These are phyloP conservation scores for Lipomyces japonicus DNA, from an alignment of 805 yeast species.

Conservation along the genomic window DNA sequence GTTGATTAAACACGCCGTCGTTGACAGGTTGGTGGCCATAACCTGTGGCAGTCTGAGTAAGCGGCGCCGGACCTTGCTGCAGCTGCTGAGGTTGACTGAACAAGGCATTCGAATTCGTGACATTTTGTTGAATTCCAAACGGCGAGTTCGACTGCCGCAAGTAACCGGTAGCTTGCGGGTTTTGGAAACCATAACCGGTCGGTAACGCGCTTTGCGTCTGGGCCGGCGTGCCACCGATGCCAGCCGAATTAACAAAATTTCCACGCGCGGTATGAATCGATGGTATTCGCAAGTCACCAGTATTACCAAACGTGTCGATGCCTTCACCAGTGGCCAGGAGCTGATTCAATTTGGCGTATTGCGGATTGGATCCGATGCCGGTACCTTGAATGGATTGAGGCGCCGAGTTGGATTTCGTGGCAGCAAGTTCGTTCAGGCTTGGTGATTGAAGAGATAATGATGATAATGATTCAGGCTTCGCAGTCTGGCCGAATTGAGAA, in stretches of 20 bases:
- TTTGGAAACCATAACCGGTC: slow-evolving; percentile 34
- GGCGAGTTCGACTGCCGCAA: slow-evolving; percentile 13
- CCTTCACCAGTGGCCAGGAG: slow-evolving; percentile 85
- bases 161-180: slow-evolving; percentile 13
- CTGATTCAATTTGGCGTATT: slow-evolving; percentile 57
- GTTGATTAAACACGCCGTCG: background rate
- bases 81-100: background rate
- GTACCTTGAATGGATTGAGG: slow-evolving; percentile 35
- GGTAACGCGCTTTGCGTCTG: background rate
- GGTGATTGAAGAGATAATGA: background rate
- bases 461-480: background rate
- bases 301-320: slow-evolving; percentile 87
- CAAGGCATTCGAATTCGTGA: background rate
- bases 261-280: slow-evolving; percentile 86
- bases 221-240: slow-evolving; percentile 53
- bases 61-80: background rate
- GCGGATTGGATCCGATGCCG: slow-evolving; percentile 45
- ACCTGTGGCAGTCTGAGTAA: background rate
- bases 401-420: slow-evolving; percentile 10
- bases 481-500: slow-evolving; percentile 39
- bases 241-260: slow-evolving; percentile 79
- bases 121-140: slow-evolving; percentile 17
- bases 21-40: background rate
- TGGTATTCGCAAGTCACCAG: slow-evolving; percentile 79
- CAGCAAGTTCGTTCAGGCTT: slow-evolving; percentile 31